Base-by-base conservation (phyloP, 805 yeast genomes). In the Pichia rugopelliculosa region DNA sequence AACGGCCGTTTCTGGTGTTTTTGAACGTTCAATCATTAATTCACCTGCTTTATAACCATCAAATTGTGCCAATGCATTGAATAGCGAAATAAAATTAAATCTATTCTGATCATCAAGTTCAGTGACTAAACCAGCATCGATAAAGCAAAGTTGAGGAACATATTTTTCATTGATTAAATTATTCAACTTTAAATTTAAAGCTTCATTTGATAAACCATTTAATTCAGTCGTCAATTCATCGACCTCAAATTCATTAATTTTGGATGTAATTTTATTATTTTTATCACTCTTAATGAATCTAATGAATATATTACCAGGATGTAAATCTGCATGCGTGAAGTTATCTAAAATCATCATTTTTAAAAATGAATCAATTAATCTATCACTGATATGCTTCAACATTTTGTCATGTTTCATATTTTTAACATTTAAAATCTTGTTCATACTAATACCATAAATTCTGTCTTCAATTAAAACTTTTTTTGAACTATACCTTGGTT, bases 31-130 rank as follows among this genome's bases (percentile, higher is more conserved):
- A 50, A 90, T 82, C 97, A 93, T 91, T 47, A 93, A 72, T 60
- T 89, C 95, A 11, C 99, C 99, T 0, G 96, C 98, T 51, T 74
- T 75, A 61, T 86, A 89, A 0, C 99, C 99, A 64, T 93, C 96
- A 66, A 93, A 93, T 52, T 82, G 84, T 3, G 96, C 85, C 30
- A 93, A 69, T 0, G 97, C 85, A 56, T 84, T 84, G 72, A 93
- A 93, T 47, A 93, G 71, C 40, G 87, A 96, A 33, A 93, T 79
- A 61, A 93, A 93, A 60, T 93, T 93, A 24, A 80, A 75, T 49
- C 98, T 67, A 60, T 93, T 93, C 1, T 58, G 61, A 7, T 80
- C 82, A 57, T 87, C 85, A 42, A 93, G 72, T 61, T 91, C 97
- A 0, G 98, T 93, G 4, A 93, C 90, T 26, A 93, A 71, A 0